Evolutionary conservation across 306 rosid species (phyloP), one percentile per base, ranked within the genome.

Genomic region (Cicer cuneatum): DNA sequence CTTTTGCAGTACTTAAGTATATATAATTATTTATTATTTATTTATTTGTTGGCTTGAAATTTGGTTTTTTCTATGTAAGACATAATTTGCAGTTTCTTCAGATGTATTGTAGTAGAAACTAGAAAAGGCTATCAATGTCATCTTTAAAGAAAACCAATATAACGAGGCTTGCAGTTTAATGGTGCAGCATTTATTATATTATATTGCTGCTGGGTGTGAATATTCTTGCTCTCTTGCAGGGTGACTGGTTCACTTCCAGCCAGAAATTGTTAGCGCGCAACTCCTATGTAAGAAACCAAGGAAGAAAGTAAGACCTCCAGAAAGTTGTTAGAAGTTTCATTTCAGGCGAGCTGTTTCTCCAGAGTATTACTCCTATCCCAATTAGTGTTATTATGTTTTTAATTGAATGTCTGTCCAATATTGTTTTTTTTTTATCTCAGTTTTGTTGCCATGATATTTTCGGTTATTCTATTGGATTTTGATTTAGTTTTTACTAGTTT

Each of bases 241-340:
- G 91, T 79, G 98, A 88, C 46, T 91, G 87, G 76, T 79, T 79
- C 46, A 52, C 83, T 74, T 84, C 85, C 49, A 76, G 83, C 79
- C 81, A 87, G 84, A 91, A 90, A 80, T 81, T 86, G 75, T 84
- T 86, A 56, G 85, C 79, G 41, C 84, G 77, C 74, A 90, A 79
- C 72, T 91, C 96, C 59, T 84, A 78, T 59, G 89, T 89, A 66
- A 83, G 85, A 91, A 87, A 89, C 84, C 93, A 78, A 5, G 96
- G 97, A 73, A 89, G 84, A 63, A 78, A 72, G 66, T 90, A 84
- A 92, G 73, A 69, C 66, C 62, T 69, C 41, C 45, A 18, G 29
- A 49, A 33, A 57, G 60, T 18, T 63, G 21, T 62, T 10, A 41
- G 19, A 14, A 13, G 37, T 76, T 75, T 64, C 40, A 49, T 58